Percentiles rank a stretch among this genome's conserved stretches.
These are phyloP conservation scores for Nemania sp. DNA, from an alignment of 2,329 filamentous ascomycete species.

Conservation along the genomic window DNA sequence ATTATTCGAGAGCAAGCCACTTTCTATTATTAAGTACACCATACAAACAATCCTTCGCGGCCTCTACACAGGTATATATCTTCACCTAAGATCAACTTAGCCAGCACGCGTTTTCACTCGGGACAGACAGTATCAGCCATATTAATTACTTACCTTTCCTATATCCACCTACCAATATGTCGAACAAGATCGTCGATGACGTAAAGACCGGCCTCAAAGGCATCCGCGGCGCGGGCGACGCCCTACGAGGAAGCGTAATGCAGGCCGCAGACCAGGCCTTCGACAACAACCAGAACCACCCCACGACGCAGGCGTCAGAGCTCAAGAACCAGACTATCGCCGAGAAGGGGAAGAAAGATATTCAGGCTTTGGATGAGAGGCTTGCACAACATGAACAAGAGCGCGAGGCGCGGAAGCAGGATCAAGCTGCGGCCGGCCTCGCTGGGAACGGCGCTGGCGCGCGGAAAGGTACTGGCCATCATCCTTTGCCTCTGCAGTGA, in stretches of 20 bases:
- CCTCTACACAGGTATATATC: background rate
- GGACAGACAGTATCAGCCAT: background rate
- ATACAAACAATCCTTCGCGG: background rate
- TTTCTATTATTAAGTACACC: background rate
- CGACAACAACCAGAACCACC: constrained; percentile 45
- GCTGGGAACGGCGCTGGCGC: constrained; percentile 2
- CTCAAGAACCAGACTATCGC: constrained; percentile 44
- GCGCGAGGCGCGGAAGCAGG: constrained; percentile 28
- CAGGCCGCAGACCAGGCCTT: constrained; percentile 48
- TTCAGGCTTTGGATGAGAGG: constrained; percentile 44
- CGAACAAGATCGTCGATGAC: constrained; percentile 48
- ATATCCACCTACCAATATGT: constrained; percentile 41
- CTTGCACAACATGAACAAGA: constrained; percentile 45
- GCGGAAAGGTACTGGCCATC: background rate
- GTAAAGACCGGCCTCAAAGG: constrained; percentile 51
- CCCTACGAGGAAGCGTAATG: constrained; percentile 49
- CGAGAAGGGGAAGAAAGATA: constrained; percentile 47
- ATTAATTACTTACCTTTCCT: background rate
- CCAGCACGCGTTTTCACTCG: background rate
- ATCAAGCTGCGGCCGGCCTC: background rate
- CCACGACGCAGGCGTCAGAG: constrained; percentile 43
- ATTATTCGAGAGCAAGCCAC: background rate
- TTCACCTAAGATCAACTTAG: background rate
- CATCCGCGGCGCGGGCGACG: constrained; percentile 50
- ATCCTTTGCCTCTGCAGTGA: constrained; percentile 8